Base-by-base conservation (phyloP, 768 basidiomycete genomes). In the Lactifluus volemus region DNA sequence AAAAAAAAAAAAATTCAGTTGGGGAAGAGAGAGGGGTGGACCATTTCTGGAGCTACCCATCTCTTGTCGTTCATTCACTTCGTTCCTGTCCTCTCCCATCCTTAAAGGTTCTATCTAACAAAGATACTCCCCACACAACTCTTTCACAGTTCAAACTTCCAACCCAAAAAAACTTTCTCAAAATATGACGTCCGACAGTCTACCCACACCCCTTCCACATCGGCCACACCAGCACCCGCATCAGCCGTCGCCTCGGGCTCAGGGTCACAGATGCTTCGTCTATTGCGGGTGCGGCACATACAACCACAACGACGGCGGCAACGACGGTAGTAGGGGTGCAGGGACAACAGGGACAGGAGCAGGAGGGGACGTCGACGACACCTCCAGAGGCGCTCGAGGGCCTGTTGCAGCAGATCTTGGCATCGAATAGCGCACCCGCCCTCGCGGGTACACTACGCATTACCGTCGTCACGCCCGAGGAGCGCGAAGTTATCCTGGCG, bases 171-270 rank as follows among this genome's bases (percentile, higher is more conserved):
- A 25, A 25, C 1, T 25, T 25, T 1, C 2, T 25, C 25, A 25
- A 25, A 25, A 25, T 25, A 42, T 62, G 61, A 29, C 61, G 17
- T 36, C 61, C 47, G 56, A 62, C 12, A 52, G 55, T 41, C 38
- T 62, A 42, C 61, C 61, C n/a, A 62, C 61, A 30, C 61, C 61
- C 61, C 61, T 7, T 52, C 55, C 17, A 4, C 55, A 34, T 53
- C 60, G 14, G 19, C 50, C 19, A 57, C 60, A 0, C 44, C 55
- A 25, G 47, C 56, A n/a, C 39, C 51, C 5, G 36, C 56, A 12
- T 42, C 61, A 1, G n/a, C 32, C 32, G 4, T 36, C 5, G 39
- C 53, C 19, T 62, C 61, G 8, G 38, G 44, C 39, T 62, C 61
- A 1, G 56, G 53, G 14, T 15, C 30, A 34, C 56, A 39, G 55